phyloP scores from a whole-genome alignment of 208 protist species.

The Acanthamoeba healyi region DNA sequence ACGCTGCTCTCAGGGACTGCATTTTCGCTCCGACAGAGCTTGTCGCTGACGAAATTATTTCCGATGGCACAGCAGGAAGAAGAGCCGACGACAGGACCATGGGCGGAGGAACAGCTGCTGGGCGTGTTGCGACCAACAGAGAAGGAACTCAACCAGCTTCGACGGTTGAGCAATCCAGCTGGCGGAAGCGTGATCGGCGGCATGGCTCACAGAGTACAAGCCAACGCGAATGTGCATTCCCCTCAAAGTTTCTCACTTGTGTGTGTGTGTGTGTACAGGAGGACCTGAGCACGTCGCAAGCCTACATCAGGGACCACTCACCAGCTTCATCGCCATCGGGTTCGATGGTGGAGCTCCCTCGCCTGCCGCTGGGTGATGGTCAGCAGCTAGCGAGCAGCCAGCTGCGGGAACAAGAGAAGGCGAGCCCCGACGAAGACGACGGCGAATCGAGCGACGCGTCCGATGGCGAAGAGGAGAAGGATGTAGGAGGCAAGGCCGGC shows the following conservation, averaged over 20 bases:
- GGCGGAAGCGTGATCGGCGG: neutral
- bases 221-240: neutral
- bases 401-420: neutral
- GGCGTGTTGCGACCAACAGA: neutral
- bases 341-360: neutral
- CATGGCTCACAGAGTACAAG: neutral
- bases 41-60: neutral
- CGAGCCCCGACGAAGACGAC: neutral
- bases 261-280: neutral
- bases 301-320: conserved; percentile 1
- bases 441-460: neutral
- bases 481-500: neutral
- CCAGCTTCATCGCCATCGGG: too few relatives aligned
- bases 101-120: neutral
- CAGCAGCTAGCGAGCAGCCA: neutral
- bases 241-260: neutral
- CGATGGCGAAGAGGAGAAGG: neutral
- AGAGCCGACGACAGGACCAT: neutral
- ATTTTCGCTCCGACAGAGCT: neutral
- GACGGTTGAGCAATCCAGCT: neutral
- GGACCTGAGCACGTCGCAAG: neutral
- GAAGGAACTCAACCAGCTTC: neutral
- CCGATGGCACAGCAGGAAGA: neutral
- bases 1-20: neutral
- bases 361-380: neutral